A percentile compares a stretch with the other conserved stretches of the same genome.
phyloP scores from a whole-genome alignment of 352 stramenopile genomes.

The Pythium dissotocum region DNA sequence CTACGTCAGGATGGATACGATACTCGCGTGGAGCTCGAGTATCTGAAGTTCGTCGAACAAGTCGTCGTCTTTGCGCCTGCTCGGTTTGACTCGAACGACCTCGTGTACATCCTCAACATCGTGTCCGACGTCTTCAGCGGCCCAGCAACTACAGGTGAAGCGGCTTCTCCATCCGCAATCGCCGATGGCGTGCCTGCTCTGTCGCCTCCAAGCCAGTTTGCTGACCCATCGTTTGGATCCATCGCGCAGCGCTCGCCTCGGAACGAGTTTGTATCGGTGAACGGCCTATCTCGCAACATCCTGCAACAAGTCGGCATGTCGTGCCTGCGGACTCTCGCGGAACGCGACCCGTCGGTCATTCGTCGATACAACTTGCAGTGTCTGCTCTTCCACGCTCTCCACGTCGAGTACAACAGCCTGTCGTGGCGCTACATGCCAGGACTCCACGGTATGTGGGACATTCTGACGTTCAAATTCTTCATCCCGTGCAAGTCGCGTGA shows the following conservation, averaged over 20 bases:
- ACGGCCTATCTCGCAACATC: conserved; percentile 59
- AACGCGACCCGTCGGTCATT: conserved; percentile 73
- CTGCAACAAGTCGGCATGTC: conserved; percentile 73
- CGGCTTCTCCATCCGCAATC: conserved; percentile 11
- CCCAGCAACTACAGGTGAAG: conserved; percentile 1
- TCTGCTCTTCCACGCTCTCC: conserved; percentile 76
- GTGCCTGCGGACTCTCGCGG: conserved; percentile 75
- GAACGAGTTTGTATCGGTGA: conserved; percentile 49
- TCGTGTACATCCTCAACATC: conserved; percentile 63
- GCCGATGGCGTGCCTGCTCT: conserved; percentile 1
- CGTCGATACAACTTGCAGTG: conserved; percentile 59
- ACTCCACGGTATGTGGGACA: conserved; percentile 73
- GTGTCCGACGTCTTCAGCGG: conserved; percentile 44
- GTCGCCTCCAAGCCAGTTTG: conserved; percentile 23
- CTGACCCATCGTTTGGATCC: conserved; percentile 24
- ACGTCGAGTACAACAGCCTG: conserved; percentile 62
- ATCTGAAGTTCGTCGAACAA: conserved; percentile 82
- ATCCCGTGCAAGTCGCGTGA: conserved; percentile 35
- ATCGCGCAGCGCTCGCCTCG: conserved; percentile 30
- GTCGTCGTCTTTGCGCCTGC: conserved; percentile 77
- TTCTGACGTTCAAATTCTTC: conserved; percentile 45
- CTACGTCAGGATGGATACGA: conserved; percentile 66
- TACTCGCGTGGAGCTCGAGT: conserved; percentile 73
- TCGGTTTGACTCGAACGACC: conserved; percentile 53
- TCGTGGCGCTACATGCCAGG: conserved; percentile 65